Base-by-base conservation (phyloP, 108 stramenopile genomes). In the Pelagomonas calceolata region DNA sequence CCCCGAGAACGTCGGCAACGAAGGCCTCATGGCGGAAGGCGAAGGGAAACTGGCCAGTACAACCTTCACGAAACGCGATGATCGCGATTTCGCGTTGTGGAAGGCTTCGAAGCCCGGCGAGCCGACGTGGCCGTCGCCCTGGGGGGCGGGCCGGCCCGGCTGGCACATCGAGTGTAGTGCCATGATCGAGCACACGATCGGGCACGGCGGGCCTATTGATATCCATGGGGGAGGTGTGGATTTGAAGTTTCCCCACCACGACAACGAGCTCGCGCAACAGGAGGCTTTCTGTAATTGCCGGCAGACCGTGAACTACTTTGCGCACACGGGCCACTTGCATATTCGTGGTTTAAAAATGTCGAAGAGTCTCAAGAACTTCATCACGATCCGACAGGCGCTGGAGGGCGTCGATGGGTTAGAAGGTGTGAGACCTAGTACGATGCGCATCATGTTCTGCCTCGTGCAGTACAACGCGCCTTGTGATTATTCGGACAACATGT, bases 141-240 rank as follows among this genome's bases (percentile, higher is more conserved):
- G 95, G 93, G 96, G 95, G 35, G 68, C 74, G 3, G 98, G 98
- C 9, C 82, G 96, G 64, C 96, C 98, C 9, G 98, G 98, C 3
- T 99, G 96, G 98, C 98, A 99, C 75, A 96, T 99, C 64, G 96
- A 98, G 83, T 99, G 96, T 79, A 90, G 87, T 66, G 96, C 94
- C 65, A 97, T 97, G 93, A 90, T 92, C 71, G 72, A 84, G 68
- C 34, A 80, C 3, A 72, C 70, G 30, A 74, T 86, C 14, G 75
- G 75, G 68, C 30, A 68, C 17, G 43, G 30, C 36, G 30, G 63
- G 36, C 33, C 34, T 46, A 68, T 79, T 30, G 76, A 74, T 67
- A 67, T 81, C 44, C 82, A 84, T 39, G 71, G 73, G 36, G 87
- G 87, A 12, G 87, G 87, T 16, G 70, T 81, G 33, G 87, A 87